Base-by-base conservation (phyloP, 2,329 filamentous ascomycete species). In the Penicillium palitans region DNA sequence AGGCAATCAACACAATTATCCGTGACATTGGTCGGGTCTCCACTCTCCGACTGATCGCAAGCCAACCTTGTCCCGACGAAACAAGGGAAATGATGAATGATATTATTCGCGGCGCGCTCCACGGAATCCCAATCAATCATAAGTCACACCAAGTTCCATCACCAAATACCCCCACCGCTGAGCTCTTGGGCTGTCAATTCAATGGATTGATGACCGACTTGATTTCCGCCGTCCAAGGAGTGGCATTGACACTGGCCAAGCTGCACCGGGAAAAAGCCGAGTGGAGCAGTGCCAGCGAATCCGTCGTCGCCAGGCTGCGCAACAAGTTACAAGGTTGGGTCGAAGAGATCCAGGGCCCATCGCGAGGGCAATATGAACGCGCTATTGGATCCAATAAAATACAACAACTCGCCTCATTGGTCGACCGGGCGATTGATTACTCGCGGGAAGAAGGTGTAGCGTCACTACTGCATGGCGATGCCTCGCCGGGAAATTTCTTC, bases 1-100 rank as follows among this genome's bases (percentile, higher is more conserved):
- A 31, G 3, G 49, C 49, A 52, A 42, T 52, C 39, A 52, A 52
- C 25, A 52, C 49, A 44, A 52, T 52, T 2, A 52, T 52, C 15
- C 49, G 49, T 31, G 49, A 52, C 5, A 52, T 52, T 25, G 49
- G 49, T 13, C 49, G 49, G 9, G 15, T 52, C 19, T 52, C 49
- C 25, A 42, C 27, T 6, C 49, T 52, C 25, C 39, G 27, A 25
- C 9, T 42, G n/a, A 52, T 44, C 1, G 37, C 49, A 31, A 44
- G 33, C n/a, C 49, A 52, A 17, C 49, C 49, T 12, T 52, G 37
- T 13, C 49, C 19, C 15, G 37, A 33, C 13, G 19, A 52, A 42
- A 44, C 49, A 24, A 52, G 4, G 10, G 49, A 52, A 31, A 44
- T 31, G 13, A 52, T 52, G 49, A 44, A 52, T 33, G 49, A 44